Evolutionary conservation across 768 basidiomycete species (phyloP).

Genomic region (Tylopilus intermedius): DNA sequence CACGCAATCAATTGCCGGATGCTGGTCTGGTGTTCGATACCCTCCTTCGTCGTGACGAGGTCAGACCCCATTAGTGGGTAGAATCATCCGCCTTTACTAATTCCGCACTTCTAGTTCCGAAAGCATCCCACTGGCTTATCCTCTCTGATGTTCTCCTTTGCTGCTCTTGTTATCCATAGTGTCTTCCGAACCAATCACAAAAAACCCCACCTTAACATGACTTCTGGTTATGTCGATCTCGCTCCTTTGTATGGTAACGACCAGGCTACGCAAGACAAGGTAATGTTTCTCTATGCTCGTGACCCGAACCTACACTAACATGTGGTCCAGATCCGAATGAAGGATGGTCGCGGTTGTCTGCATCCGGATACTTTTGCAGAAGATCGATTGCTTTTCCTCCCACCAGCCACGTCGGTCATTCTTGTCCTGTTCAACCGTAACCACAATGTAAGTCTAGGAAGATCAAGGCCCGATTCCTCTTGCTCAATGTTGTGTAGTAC

Average conservation of each 20-base stretch:
- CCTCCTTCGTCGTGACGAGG: constrained; percentile 66
- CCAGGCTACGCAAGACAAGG: constrained; percentile 52
- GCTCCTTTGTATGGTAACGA: constrained; percentile 78
- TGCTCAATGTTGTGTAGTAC: constrained; percentile 43
- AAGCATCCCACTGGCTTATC: constrained; percentile 78
- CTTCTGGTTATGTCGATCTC: constrained; percentile 83
- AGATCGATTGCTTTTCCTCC: constrained; percentile 72
- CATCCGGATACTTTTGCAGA: constrained; percentile 75
- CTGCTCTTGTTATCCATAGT: constrained; percentile 79
- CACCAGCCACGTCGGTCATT: constrained; percentile 68
- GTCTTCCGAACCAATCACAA: constrained; percentile 79
- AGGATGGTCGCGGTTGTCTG: constrained; percentile 62
- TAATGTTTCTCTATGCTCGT: constrained; percentile 30
- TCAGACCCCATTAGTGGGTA: constrained; percentile 22
- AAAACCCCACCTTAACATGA: constrained; percentile 69
- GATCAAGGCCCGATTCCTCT: background rate
- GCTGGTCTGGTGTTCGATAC: constrained; percentile 78
- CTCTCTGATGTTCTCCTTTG: constrained; percentile 76
- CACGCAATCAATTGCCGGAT: constrained; percentile 68
- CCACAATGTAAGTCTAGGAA: constrained; percentile 59
- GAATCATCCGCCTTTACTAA: background rate
- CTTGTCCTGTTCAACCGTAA: constrained; percentile 88
- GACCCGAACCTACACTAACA: background rate
- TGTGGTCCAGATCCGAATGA: constrained; percentile 28
- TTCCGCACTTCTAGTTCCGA: constrained; percentile 47